Percentiles rank a stretch among this genome's conserved stretches.
These are phyloP conservation scores for Scortechinia acanthostroma DNA, from an alignment of 2,329 filamentous ascomycete genomes.

Conservation along the genomic window DNA sequence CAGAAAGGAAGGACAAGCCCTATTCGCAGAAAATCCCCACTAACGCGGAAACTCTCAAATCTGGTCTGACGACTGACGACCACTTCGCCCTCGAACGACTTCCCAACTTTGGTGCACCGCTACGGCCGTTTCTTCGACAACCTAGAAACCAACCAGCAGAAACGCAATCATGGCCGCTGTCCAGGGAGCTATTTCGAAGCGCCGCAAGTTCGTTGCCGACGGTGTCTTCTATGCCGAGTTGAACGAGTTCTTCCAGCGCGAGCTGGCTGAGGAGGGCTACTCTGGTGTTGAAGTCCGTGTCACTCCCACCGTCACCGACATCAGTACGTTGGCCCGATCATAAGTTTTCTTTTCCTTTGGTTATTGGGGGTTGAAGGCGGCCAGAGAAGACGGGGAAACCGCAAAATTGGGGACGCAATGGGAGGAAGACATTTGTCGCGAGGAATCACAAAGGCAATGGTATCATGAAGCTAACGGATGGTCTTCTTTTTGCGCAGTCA, in stretches of 20 bases:
- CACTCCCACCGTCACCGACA: conserved; percentile 98
- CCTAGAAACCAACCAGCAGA: background rate
- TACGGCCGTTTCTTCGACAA: background rate
- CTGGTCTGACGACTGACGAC: background rate
- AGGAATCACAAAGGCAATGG: background rate
- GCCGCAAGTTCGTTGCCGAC: conserved; percentile 72
- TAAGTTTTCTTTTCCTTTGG: background rate
- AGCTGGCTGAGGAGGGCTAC: conserved; percentile 99
- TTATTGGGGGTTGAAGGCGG: background rate
- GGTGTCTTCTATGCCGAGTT: conserved; percentile 99
- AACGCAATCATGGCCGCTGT: background rate
- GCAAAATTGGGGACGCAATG: background rate
- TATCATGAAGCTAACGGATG: conserved; percentile 18
- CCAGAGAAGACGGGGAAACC: background rate
- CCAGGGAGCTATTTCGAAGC: conserved; percentile 12
- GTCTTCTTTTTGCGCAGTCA: conserved; percentile 59
- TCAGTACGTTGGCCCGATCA: conserved; percentile 50
- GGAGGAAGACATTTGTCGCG: background rate
- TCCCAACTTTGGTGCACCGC: no score
- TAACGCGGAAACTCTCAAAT: background rate
- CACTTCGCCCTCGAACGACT: background rate
- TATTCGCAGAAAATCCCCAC: background rate
- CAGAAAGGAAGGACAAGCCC: background rate
- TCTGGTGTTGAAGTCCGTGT: conserved; percentile 99
- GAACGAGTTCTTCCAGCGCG: conserved; percentile 99